Conservation (phyloP, 768 basidiomycete genomes). For the Hortiboletus campestris region DNA sequence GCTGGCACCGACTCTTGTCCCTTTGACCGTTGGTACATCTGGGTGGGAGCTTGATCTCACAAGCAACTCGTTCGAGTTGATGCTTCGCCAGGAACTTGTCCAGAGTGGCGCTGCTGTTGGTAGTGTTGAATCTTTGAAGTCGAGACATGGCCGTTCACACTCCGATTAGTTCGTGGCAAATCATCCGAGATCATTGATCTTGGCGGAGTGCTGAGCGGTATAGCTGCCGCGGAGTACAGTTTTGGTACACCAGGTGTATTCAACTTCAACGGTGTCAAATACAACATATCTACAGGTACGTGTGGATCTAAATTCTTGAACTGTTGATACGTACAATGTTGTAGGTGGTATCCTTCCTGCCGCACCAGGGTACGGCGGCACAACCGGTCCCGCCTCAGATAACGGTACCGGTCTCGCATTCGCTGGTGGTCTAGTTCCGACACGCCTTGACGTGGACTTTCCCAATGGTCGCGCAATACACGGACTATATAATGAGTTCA, state of each 20-base stretch:
- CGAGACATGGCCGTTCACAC: background rate
- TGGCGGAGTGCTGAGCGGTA: slow-evolving; percentile 13
- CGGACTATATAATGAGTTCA: background rate
- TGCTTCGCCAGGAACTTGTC: background rate
- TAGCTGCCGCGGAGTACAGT: slow-evolving; percentile 10
- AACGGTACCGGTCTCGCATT: background rate
- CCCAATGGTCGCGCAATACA: background rate
- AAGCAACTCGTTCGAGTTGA: background rate
- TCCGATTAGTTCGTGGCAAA: slow-evolving; percentile 9
- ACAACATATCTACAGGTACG: slow-evolving; percentile 17
- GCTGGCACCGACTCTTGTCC: slow-evolving; percentile 4
- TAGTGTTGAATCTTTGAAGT: background rate
- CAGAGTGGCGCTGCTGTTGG: background rate
- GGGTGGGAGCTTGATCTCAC: slow-evolving; percentile 10
- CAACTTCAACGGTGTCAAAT: slow-evolving; percentile 17
- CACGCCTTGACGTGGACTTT: background rate
- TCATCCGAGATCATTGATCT: slow-evolving; percentile 9
- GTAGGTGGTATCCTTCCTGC: slow-evolving; percentile 12
- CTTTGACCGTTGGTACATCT: background rate
- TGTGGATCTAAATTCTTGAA: too few relatives aligned
- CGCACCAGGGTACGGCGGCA: background rate
- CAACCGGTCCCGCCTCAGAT: too few relatives aligned
- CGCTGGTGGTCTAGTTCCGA: slow-evolving; percentile 2
- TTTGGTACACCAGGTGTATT: slow-evolving; percentile 6
- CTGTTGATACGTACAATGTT: background rate